These are phyloP conservation scores for Oryza glumipatula DNA, from an alignment of 176 grass and related monocot species.

Conservation along the genomic window DNA sequence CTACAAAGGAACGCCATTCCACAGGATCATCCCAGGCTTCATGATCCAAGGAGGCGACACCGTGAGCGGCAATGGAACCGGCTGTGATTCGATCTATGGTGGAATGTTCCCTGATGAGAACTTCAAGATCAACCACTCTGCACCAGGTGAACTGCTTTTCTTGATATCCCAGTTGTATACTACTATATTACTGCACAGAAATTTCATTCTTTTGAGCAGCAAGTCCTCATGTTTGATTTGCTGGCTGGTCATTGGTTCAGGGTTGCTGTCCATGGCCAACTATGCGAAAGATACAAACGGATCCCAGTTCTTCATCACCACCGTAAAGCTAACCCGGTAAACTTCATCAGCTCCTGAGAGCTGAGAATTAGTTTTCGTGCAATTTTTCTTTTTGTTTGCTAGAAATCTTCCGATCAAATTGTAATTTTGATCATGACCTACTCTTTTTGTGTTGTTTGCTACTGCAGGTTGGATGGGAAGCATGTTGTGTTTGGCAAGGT, in stretches of 20 bases:
- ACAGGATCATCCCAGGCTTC: slow-evolving; percentile 97
- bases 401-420: neutral
- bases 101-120: slow-evolving; percentile 87
- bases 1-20: slow-evolving; percentile 89
- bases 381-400: neutral
- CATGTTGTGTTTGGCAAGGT: slow-evolving; percentile 98
- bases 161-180: neutral
- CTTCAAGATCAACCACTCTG: slow-evolving; percentile 98
- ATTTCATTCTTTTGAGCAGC: neutral
- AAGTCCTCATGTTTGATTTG: neutral
- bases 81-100: slow-evolving; percentile 91
- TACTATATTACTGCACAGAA: neutral
- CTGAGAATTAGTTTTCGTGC: neutral
- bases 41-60: slow-evolving; percentile 99
- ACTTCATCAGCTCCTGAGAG: neutral
- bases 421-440: neutral
- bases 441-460: neutral
- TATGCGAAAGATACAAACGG: slow-evolving; percentile 78
- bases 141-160: slow-evolving; percentile 57
- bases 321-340: slow-evolving; percentile 89
- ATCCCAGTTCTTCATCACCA: slow-evolving; percentile 98
- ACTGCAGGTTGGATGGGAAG: slow-evolving; percentile 86
- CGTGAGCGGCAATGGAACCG: slow-evolving; percentile 84
- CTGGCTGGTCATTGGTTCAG: slow-evolving; percentile 30
- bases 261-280: slow-evolving; percentile 94